These are phyloP conservation scores for Papiliotrema flavescens DNA, from an alignment of 1,284 basidiomycete species.

Conservation along the genomic window DNA sequence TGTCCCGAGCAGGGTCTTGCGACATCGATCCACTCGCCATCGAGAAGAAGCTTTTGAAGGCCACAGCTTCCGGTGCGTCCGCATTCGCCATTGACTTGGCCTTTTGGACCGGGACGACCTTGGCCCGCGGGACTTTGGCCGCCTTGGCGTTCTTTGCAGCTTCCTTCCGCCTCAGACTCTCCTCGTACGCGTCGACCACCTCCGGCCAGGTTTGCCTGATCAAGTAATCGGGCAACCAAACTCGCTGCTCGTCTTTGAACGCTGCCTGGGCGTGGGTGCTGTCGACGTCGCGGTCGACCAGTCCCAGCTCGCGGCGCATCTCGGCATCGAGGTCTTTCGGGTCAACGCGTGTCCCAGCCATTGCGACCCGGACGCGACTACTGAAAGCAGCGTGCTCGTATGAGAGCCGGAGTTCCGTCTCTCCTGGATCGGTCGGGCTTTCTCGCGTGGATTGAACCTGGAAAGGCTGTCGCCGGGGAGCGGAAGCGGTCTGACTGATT, in stretches of 20 bases:
- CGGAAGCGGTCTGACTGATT: too few relatives aligned
- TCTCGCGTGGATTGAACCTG: constrained; percentile 29
- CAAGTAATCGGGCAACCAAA: constrained; percentile 21
- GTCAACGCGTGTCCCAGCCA: constrained; percentile 37
- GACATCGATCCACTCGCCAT: neutral
- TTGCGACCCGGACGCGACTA: constrained; percentile 26
- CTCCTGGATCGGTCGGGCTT: constrained; percentile 28
- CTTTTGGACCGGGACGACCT: neutral
- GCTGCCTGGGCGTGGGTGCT: neutral
- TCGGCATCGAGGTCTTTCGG: constrained; percentile 18
- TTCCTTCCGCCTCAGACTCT: constrained; percentile 5
- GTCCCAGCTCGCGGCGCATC: constrained; percentile 18
- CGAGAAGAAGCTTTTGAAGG: neutral
- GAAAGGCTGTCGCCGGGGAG: neutral
- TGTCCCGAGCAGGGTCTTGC: neutral
- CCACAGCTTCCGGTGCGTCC: neutral
- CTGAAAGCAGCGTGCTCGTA: constrained; percentile 25
- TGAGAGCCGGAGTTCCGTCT: constrained; percentile 38
- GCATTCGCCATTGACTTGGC: neutral
- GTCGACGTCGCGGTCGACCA: constrained; percentile 20
- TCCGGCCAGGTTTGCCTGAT: constrained; percentile 12
- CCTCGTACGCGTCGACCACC: constrained; percentile 10
- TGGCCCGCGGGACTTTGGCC: neutral
- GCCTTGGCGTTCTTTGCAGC: neutral
- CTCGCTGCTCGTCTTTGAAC: constrained; percentile 4